Conservation (phyloP, 2,329 filamentous ascomycete species). For the Verticillium dahliae region DNA sequence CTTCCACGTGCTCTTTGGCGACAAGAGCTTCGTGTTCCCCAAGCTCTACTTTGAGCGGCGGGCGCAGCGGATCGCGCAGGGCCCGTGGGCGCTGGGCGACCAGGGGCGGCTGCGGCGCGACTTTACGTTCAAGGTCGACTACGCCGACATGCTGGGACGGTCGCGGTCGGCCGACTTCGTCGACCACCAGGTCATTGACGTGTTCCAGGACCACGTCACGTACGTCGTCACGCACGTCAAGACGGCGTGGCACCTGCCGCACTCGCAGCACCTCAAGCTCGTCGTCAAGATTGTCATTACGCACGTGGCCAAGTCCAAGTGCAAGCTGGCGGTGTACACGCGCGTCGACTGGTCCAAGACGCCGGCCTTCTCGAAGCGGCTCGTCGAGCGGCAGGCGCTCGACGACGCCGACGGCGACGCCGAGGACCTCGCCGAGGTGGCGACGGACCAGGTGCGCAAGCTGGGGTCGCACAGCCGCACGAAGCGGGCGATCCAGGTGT, state of each 20-base stretch:
- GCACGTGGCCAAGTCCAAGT: constrained; percentile 84
- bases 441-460: constrained; percentile 70
- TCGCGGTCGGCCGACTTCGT: constrained; percentile 56
- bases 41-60: constrained; percentile 79
- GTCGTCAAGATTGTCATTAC: constrained; percentile 92
- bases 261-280: constrained; percentile 70
- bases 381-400: constrained; percentile 65
- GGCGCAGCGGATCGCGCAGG: constrained; percentile 75
- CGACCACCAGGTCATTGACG: constrained; percentile 82
- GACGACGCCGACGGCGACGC: constrained; percentile 68
- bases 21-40: constrained; percentile 92
- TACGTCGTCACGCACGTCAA: constrained; percentile 59
- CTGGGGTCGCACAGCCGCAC: constrained; percentile 69
- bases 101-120: constrained; percentile 67
- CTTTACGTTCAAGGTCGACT: constrained; percentile 73
- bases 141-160: constrained; percentile 58
- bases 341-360: constrained; percentile 79
- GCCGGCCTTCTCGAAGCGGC: constrained; percentile 51
- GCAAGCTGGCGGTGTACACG: constrained; percentile 82
- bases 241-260: constrained; percentile 78
- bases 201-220: constrained; percentile 68
- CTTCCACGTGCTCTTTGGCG: constrained; percentile 94
- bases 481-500: constrained; percentile 72
- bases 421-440: constrained; percentile 67
- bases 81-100: constrained; percentile 72